Percentiles rank a stretch among this genome's conserved stretches.
phyloP scores from a whole-genome alignment of 2,329 filamentous ascomycete genomes.

The Aspergillus unguis region DNA sequence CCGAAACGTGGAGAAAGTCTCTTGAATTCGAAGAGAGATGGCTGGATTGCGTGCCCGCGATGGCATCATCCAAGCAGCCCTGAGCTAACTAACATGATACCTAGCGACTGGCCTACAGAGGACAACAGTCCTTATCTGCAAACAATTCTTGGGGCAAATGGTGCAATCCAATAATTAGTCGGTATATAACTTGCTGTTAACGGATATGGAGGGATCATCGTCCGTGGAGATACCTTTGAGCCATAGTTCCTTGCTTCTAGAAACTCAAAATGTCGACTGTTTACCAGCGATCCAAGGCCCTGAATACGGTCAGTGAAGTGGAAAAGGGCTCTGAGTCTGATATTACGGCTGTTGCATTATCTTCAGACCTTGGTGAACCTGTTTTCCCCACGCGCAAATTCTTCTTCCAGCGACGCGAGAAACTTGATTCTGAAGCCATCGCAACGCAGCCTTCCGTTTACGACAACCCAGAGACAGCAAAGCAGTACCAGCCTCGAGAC shows the following conservation, averaged over 20 bases:
- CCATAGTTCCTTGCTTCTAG: too few relatives aligned
- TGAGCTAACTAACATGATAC: background rate
- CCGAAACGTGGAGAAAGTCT: background rate
- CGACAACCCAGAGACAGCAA: conserved; percentile 41
- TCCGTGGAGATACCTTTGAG: too few relatives aligned
- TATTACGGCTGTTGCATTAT: background rate
- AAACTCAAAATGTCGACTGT: conserved; percentile 6
- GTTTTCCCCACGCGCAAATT: conserved; percentile 22
- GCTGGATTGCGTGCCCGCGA: conserved; percentile 9
- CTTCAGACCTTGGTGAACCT: conserved; percentile 18
- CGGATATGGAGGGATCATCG: too few relatives aligned
- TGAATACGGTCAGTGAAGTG: background rate
- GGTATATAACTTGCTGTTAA: too few relatives aligned
- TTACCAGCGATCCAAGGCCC: conserved; percentile 5
- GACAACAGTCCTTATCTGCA: background rate
- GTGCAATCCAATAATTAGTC: background rate
- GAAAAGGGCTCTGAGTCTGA: conserved; percentile 1
- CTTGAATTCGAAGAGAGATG: background rate
- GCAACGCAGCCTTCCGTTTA: conserved; percentile 45
- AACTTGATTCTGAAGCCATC: conserved; percentile 24
- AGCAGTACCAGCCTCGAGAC: conserved; percentile 26
- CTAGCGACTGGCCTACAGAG: background rate
- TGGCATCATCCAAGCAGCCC: conserved; percentile 10
- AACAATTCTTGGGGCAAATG: conserved; percentile 7
- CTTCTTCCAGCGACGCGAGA: conserved; percentile 25